Conservation (phyloP, 371 early-diverging fungal genomes). For the Globomyces sp. region DNA sequence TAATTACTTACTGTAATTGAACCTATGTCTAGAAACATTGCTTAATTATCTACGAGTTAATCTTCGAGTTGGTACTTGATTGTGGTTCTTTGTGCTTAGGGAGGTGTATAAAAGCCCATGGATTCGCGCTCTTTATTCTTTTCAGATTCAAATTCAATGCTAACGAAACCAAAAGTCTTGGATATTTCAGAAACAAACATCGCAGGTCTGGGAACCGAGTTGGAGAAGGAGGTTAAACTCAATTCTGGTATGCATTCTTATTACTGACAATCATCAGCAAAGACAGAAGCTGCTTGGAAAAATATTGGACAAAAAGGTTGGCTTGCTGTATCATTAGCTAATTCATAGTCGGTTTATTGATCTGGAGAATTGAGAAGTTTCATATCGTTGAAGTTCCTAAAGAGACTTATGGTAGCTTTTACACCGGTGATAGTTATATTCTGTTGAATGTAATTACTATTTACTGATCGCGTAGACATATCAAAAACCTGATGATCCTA, state of each 20-base stretch:
- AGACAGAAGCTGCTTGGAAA: slow-evolving; percentile 70
- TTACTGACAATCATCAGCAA: slow-evolving; percentile 48
- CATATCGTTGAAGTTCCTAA: slow-evolving; percentile 63
- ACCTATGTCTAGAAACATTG: too few relatives aligned
- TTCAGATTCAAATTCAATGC: too few relatives aligned
- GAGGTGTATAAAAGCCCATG: too few relatives aligned
- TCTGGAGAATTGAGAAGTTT: slow-evolving; percentile 85
- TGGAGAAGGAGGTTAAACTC: slow-evolving; percentile 70
- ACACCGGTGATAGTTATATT: slow-evolving; percentile 78
- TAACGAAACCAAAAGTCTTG: slow-evolving; percentile 5
- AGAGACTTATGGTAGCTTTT: slow-evolving; percentile 68
- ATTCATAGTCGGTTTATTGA: slow-evolving; percentile 53
- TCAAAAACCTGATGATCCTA: slow-evolving; percentile 61
- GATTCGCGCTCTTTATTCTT: too few relatives aligned
- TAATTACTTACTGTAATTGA: too few relatives aligned
- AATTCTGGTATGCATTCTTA: too few relatives aligned
- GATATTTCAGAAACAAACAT: slow-evolving; percentile 70
- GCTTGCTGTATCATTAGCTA: too few relatives aligned
- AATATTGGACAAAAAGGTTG: slow-evolving; percentile 51
- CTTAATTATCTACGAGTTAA: too few relatives aligned
- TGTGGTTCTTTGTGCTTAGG: too few relatives aligned
- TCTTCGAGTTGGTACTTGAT: too few relatives aligned
- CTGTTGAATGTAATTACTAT: slow-evolving; percentile 60
- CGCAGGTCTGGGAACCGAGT: slow-evolving; percentile 67
- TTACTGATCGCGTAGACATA: slow-evolving; percentile 48